Percentiles rank a stretch among this genome's conserved stretches.
Evolutionary conservation across 2,329 filamentous ascomycete genomes (phyloP).

Genomic region (Nigrospora osmanthi): DNA sequence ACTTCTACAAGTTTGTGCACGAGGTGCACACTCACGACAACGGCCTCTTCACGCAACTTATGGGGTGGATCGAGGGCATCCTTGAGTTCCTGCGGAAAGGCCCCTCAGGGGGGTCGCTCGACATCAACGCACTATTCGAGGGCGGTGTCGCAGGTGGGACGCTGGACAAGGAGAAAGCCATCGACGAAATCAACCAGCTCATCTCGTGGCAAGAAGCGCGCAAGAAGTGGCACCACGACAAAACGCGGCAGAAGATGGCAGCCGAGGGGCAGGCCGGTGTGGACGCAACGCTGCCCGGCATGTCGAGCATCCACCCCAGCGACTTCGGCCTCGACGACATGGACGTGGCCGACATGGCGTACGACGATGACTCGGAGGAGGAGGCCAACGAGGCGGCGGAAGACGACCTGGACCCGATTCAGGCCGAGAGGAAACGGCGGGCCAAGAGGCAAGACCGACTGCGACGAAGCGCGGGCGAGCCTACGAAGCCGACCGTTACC

Average conservation of each 20-base stretch:
- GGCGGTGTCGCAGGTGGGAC: conserved; percentile 61
- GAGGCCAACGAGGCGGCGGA: conserved; percentile 63
- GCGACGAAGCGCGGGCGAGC: conserved; percentile 74
- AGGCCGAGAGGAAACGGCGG: conserved; percentile 72
- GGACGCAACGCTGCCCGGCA: conserved; percentile 42
- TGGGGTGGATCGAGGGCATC: conserved; percentile 96
- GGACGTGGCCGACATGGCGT: conserved; percentile 79
- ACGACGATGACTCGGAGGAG: conserved; percentile 64
- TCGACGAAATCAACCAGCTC: conserved; percentile 74
- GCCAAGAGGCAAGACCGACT: conserved; percentile 73
- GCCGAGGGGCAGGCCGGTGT: conserved; percentile 57
- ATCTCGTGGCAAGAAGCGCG: conserved; percentile 91
- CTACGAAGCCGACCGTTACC: conserved; percentile 67
- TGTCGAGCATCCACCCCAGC: conserved; percentile 58
- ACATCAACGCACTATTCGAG: conserved; percentile 90
- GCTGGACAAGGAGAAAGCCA: conserved; percentile 65
- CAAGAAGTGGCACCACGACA: conserved; percentile 97
- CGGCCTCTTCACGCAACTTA: conserved; percentile 88
- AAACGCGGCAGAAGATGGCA: conserved; percentile 98
- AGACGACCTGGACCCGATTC: conserved; percentile 80
- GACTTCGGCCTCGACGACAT: conserved; percentile 88
- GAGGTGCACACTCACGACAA: conserved; percentile 97
- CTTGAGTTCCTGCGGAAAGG: conserved; percentile 87
- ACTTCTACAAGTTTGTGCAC: conserved; percentile 98
- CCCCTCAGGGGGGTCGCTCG: conserved; percentile 75